Evolutionary conservation across 2,329 filamentous ascomycete genomes (phyloP), one percentile per base, ranked within the genome.

Genomic region (Acrocalymma vagum): DNA sequence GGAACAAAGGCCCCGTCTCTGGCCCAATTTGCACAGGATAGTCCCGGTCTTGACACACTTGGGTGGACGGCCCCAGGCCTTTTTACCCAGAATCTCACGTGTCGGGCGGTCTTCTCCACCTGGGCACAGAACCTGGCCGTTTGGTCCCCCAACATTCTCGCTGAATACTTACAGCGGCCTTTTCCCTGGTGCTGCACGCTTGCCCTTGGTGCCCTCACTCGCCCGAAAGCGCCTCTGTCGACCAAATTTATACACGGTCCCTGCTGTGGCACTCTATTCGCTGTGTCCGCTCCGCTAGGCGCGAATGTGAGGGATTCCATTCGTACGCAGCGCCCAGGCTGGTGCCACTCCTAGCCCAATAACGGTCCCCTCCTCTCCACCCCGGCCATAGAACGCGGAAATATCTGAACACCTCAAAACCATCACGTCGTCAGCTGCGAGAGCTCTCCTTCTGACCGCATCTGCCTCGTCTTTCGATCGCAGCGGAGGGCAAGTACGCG

Each of bases 291-390:
- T 46, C 39, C 32, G 29, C 40, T 48, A 56, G 53, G 62, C 63
- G 62, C 62, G 60, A 58, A 63, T 65, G 61, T 56, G 54, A 64
- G 48, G 39, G 53, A 44, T 42, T 57, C 60, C 45, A 68, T 60
- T 67, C 62, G 55, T 53, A 56, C 32, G 31, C 40, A 48, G 50
- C 54, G 54, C 48, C 51, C 47, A 41, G 58, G 62, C 52, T 50
- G 55, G 51, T 49, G 51, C 53, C 55, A 53, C 55, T 56, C 58
- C 49, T 60, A 65, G 58, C 54, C 63, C 62, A 65, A 64, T 65
- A 60, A 52, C 55, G n/a, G 45, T 60, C 48, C 52, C 47, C 51
- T 50, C 50, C 45, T 29, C 43, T 30, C 48, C 48, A 59, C 54
- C 60, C 55, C 51, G 62, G 54, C 54, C 48, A 58, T 56, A 60